Evolutionary conservation across 2,329 filamentous ascomycete genomes (phyloP), one percentile per base, ranked within the genome.

Genomic region (Phialophora tarda): DNA sequence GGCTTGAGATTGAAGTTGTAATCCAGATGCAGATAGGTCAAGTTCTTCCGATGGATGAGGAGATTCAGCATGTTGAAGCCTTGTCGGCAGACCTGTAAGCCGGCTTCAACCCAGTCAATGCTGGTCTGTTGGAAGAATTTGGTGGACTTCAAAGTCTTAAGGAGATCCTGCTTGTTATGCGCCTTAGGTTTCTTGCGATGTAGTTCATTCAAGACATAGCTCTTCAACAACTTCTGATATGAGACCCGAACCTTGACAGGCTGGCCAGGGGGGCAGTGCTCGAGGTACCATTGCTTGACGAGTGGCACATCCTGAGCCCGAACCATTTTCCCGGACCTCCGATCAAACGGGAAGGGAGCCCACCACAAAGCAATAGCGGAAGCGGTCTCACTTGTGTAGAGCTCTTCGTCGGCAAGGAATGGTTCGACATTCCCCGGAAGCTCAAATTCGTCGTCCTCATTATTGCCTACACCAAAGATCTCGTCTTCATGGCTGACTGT

Each of bases 1-100:
- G 95, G 95, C 83, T 99, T 99, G 78, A 99, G 77, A 79, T 99
- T 99, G 84, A 99, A 99, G 80, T 99, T 99, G 83, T 98, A 99
- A 77, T 99, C 95, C 63, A 99, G 88, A 84, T 99, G 96, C 63
- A 99, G 86, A 76, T 99, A 99, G 0, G 95, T 99, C 73, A 99
- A 82, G 78, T 99, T 99, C 84, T 99, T 99, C 74, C 95, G 90
- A 77, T 99, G 95, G 72, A 99, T 99, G 72, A 99, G 83, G 61
- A 99, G 84, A 75, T 99, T 99, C 66, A 99, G 84, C 94, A 99
- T 99, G 81, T 99, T 99, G 84, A 97, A 99, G 63, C 95, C 95
- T 78, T 99, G 95, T 59, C 95, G 89, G 78, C 95, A 99, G 69
- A 99, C 95, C 81, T 99, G 96, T 75, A 99, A 85, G 81, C 96